Evolutionary conservation across 495 filamentous ascomycete genomes (phyloP).

Genomic region (Talaromyces stipitatus): DNA sequence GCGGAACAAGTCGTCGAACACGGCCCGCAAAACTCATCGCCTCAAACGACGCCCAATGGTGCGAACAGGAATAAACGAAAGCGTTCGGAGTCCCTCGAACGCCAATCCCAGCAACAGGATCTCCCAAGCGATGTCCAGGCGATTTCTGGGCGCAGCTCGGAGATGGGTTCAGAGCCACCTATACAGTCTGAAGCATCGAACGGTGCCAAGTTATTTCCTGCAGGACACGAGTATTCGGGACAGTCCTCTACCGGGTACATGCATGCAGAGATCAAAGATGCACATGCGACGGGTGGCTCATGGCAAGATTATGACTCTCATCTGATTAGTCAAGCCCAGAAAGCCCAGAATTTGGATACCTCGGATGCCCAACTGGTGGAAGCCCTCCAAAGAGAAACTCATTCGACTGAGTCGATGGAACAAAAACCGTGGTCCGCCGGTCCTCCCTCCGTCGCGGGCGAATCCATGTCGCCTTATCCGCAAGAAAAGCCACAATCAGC

Average conservation of each 20-base stretch:
- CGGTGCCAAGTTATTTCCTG: conserved; percentile 10
- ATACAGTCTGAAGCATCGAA: conserved; percentile 12
- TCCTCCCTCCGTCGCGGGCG: conserved; percentile 20
- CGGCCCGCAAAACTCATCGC: conserved; percentile 21
- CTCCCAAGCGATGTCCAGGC: conserved; percentile 3
- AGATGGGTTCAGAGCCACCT: conserved; percentile 10
- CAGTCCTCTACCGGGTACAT: conserved; percentile 16
- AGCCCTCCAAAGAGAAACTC: conserved; percentile 43
- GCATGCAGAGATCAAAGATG: conserved; percentile 25
- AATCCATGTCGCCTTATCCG: conserved; percentile 29
- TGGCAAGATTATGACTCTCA: conserved; percentile 39
- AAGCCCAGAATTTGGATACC: conserved; percentile 40
- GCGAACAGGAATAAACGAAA: conserved; percentile 30
- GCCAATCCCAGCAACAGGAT: conserved; percentile 12
- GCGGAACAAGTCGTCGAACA: conserved; percentile 17
- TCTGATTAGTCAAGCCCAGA: conserved; percentile 33
- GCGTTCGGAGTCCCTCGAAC: conserved; percentile 31
- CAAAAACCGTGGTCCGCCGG: conserved; percentile 21
- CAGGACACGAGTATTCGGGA: conserved; percentile 19
- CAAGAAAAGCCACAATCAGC: conserved; percentile 29
- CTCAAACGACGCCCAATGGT: conserved; percentile 10
- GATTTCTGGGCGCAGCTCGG: conserved; percentile 14
- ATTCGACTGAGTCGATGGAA: conserved; percentile 25
- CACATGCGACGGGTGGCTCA: conserved; percentile 21
- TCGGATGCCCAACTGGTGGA: conserved; percentile 44